Evolutionary conservation across 495 filamentous ascomycete genomes (phyloP), one percentile per base, ranked within the genome.

Genomic region (Neurospora tetrasperma): DNA sequence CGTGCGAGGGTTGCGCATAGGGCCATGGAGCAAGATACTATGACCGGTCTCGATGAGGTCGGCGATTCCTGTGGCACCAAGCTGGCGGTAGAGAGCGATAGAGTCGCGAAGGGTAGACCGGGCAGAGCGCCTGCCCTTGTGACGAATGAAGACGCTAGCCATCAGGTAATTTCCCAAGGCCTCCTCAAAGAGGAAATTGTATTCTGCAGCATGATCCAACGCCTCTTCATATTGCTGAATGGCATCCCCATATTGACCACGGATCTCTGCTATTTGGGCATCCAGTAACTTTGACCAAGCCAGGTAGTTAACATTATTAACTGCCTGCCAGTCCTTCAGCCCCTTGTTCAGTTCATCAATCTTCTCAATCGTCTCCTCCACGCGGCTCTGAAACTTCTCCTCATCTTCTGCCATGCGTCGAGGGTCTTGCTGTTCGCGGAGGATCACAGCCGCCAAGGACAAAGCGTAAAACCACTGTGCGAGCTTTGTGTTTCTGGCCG

Each of bases 171-270:
- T 90, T 8, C 90, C 87, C 27, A 94, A 86, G 0, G 92, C 94
- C 77, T 97, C 91, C 75, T 97, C 94, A 54, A 96, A 86, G 12
- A 88, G 80, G 79, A 93, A 93, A 71, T 88, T 88, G 79, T 96
- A 87, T 54, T 94, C 85, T 73, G 94, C 87, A 54, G 90, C 90
- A 80, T 96, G 93, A 76, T 97, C 93, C 48, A 94, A 85, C 23
- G 91, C 89, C 72, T 88, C 85, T 81, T 97, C 94, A 75, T 94
- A 96, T 23, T 85, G 82, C 54, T 81, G 83, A 59, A 94, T 87
- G 9, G 90, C 87, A 8, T 81, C 81, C 5, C 87, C 88, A 74
- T 92, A 88, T 71, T 91, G 82, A 44, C 86, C 86, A 39, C 82
- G 84, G 73, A 93, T 82, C 75, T 97, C 93, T 27, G 83, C 84